A percentile compares a stretch with the other conserved stretches of the same genome.
These are phyloP conservation scores for Kodamaea alishanica DNA, from an alignment of 1,139 yeast species.

Conservation along the genomic window DNA sequence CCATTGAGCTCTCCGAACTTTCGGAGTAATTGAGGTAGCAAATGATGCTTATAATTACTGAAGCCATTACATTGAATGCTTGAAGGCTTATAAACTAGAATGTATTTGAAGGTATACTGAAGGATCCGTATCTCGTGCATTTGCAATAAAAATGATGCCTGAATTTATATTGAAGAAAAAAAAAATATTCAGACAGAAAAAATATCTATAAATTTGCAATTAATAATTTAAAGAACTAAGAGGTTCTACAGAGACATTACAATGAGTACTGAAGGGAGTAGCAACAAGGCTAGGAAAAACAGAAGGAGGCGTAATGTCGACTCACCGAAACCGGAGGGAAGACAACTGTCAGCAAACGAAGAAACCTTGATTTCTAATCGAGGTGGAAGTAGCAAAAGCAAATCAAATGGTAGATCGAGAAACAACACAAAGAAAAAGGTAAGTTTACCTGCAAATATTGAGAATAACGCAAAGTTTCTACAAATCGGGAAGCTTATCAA, in stretches of 20 bases:
- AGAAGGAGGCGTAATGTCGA: too few species aligned
- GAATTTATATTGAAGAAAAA: neutral
- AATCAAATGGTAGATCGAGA: neutral
- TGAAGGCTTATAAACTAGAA: constrained; percentile 22
- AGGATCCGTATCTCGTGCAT: constrained; percentile 9
- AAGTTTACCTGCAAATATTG: neutral
- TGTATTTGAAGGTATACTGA: constrained; percentile 18
- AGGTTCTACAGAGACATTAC: neutral
- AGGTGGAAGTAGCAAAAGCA: too few species aligned
- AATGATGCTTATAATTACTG: constrained; percentile 4
- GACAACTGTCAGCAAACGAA: too few species aligned
- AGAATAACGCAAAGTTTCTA: constrained; percentile 11
- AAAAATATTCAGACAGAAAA: neutral
- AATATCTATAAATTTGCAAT: neutral
- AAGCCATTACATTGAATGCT: constrained; percentile 19
- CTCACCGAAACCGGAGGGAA: too few species aligned
- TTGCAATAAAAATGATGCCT: neutral
- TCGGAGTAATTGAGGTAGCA: constrained; percentile 16
- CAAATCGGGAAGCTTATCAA: constrained; percentile 26
- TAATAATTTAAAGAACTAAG: too few species aligned
- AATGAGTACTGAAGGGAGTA: neutral
- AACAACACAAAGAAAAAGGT: neutral
- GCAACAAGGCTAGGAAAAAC: neutral
- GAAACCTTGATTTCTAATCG: too few species aligned
- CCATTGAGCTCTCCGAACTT: constrained; percentile 11